phyloP scores from a whole-genome alignment of 768 basidiomycete species.

The Leccinum longicurvipes region DNA sequence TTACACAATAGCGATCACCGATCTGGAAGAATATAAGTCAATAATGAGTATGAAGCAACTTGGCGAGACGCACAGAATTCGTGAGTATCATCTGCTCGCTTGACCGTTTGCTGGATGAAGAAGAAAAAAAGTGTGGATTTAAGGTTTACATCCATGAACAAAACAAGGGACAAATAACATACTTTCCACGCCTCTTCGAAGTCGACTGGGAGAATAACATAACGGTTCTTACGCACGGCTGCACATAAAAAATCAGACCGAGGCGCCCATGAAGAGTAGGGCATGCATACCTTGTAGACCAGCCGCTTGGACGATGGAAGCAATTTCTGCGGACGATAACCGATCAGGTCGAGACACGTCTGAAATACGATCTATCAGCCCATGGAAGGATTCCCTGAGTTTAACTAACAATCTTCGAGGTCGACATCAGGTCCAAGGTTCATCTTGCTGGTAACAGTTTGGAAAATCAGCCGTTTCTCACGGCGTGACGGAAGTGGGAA shows the following conservation, averaged over 20 bases:
- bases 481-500: constrained; percentile 93
- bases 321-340: constrained; percentile 92
- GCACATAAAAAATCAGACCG: constrained; percentile 3
- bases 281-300: constrained; percentile 78
- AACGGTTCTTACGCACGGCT: constrained; percentile 97
- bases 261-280: background rate
- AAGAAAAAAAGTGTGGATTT: constrained; percentile 32
- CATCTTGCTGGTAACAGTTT: constrained; percentile 96
- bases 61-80: constrained; percentile 79
- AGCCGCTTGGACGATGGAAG: constrained; percentile 94
- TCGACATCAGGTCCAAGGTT: constrained; percentile 97
- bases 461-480: constrained; percentile 96
- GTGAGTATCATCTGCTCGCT: constrained; percentile 91
- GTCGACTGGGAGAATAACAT: constrained; percentile 93
- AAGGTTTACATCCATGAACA: constrained; percentile 31
- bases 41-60: background rate
- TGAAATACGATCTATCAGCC: constrained; percentile 31
- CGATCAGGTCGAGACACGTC: constrained; percentile 97
- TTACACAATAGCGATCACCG: constrained; percentile 37
- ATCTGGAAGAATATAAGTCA: constrained; percentile 31
- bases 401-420: constrained; percentile 87
- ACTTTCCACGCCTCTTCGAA: constrained; percentile 99
- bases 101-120: constrained; percentile 84
- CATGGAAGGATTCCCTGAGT: constrained; percentile 7
- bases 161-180: constrained; percentile 57